Conservation (phyloP, 2,329 filamentous ascomycete genomes). For the Pyricularia sp. region DNA sequence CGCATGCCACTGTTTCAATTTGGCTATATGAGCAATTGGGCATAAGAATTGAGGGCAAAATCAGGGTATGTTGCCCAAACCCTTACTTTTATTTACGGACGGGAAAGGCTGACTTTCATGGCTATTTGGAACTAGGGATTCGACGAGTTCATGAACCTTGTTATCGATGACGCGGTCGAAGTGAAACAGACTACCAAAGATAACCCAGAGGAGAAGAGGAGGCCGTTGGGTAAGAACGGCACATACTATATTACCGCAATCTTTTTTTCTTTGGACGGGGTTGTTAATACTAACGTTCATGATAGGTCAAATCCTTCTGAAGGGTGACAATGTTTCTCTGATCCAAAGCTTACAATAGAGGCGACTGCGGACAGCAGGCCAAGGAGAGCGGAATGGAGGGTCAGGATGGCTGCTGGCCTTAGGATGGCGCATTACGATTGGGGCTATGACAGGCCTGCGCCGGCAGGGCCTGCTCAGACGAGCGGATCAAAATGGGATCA, state of each 20-base stretch:
- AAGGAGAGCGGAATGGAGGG: not conserved
- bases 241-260: no score
- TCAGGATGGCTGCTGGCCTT: not conserved
- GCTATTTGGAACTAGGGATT: constrained; percentile 53
- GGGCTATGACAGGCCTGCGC: not conserved
- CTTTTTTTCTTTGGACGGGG: not conserved
- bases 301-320: constrained; percentile 69
- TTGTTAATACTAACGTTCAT: not conserved
- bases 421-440: not conserved
- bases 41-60: constrained; percentile 91
- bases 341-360: constrained; percentile 42
- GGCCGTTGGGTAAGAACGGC: constrained; percentile 54
- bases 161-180: constrained; percentile 81
- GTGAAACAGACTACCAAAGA: constrained; percentile 76
- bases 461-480: not conserved
- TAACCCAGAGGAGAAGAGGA: constrained; percentile 60
- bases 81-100: not conserved
- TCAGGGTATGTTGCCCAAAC: constrained; percentile 49
- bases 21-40: constrained; percentile 96
- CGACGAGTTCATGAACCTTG: constrained; percentile 99
- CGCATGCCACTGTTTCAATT: constrained; percentile 72
- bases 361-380: not conserved
- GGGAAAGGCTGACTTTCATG: constrained; percentile 8
- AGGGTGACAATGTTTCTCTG: constrained; percentile 77
- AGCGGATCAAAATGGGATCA: not conserved